Base-by-base conservation (phyloP, 2,329 filamentous ascomycete genomes). In the Ampelomyces quisqualis region DNA sequence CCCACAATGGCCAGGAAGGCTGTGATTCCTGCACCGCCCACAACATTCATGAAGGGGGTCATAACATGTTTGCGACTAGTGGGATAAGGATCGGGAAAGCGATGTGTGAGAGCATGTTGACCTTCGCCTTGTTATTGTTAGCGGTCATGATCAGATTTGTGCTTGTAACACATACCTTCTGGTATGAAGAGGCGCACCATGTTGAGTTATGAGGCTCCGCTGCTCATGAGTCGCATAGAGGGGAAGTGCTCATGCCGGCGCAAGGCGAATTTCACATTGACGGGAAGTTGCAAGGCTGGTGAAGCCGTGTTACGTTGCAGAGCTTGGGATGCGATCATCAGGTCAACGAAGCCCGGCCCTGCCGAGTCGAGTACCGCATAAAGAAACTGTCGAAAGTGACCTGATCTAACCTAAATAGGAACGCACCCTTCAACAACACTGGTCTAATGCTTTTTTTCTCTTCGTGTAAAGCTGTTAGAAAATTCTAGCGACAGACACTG, bases 171-270 rank as follows among this genome's bases (percentile, higher is more conserved):
- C 37, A 15, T 32, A 55, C 57, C 57, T 49, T 51, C 51, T 26
- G 57, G 49, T n/a, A 58, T 44, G 27, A 53, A 54, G 11, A 60
- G 35, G 20, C 50, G 53, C 36, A 58, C 57, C 53, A 58, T 60
- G 7, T 31, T 57, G 28, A 18, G 8, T 18, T 38, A 15, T 21
- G 24, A 20, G 20, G 21, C 19, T 15, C 21, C 11, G 15, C 27
- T 19, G 19, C 9, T 11, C 17, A 17, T 15, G 11, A 23, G 21
- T 23, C n/a, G n/a, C n/a, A 15, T n/a, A 14, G n/a, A 20, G 15
- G 27, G 40, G n/a, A 24, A 28, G 34, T 24, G 22, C 3, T 24
- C 22, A 7, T 24, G 22, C n/a, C n/a, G n/a, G n/a, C n/a, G n/a
- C n/a, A n/a, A n/a, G n/a, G n/a, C n/a, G n/a, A n/a, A n/a, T n/a